These are phyloP conservation scores for Pichia manshurica DNA, from an alignment of 805 yeast species.

Conservation along the genomic window DNA sequence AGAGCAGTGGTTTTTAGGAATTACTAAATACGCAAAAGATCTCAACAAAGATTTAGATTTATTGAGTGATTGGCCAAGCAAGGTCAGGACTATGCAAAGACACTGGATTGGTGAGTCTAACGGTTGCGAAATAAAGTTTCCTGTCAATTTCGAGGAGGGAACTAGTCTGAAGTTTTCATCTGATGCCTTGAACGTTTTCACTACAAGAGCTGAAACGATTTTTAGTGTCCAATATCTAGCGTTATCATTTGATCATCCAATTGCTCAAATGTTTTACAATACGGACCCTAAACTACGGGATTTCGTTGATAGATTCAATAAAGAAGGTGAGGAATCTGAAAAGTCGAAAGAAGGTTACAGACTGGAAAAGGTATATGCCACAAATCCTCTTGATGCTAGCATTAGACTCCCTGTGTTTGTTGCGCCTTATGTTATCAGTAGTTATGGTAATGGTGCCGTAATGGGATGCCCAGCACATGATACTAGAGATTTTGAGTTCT, in stretches of 20 bases:
- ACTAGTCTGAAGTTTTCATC: conserved; percentile 12
- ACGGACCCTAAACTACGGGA: conserved; percentile 36
- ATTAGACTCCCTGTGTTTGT: conserved; percentile 65
- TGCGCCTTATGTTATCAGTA: conserved; percentile 83
- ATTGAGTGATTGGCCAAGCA: conserved; percentile 77
- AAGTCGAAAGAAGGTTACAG: conserved; percentile 54
- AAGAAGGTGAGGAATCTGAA: conserved; percentile 33
- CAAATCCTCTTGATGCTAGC: conserved; percentile 53
- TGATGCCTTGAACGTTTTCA: conserved; percentile 50
- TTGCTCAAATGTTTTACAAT: conserved; percentile 38
- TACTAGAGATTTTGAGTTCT: conserved; percentile 73
- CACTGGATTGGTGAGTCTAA: conserved; percentile 91
- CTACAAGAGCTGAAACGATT: conserved; percentile 88
- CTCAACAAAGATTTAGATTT: conserved; percentile 57
- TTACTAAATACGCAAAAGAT: conserved; percentile 71
- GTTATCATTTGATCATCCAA: conserved; percentile 63
- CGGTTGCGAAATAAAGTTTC: conserved; percentile 68
- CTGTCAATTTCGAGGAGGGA: conserved; percentile 12
- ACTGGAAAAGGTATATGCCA: conserved; percentile 38
- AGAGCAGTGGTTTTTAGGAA: conserved; percentile 92
- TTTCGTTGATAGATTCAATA: conserved; percentile 40
- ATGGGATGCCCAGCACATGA: conserved; percentile 99
- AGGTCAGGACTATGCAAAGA: conserved; percentile 83
- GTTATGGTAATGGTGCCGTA: conserved; percentile 89
- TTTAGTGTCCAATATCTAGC: conserved; percentile 81